phyloP scores from a whole-genome alignment of 129 eudicot species.

The Centella asiatica region DNA sequence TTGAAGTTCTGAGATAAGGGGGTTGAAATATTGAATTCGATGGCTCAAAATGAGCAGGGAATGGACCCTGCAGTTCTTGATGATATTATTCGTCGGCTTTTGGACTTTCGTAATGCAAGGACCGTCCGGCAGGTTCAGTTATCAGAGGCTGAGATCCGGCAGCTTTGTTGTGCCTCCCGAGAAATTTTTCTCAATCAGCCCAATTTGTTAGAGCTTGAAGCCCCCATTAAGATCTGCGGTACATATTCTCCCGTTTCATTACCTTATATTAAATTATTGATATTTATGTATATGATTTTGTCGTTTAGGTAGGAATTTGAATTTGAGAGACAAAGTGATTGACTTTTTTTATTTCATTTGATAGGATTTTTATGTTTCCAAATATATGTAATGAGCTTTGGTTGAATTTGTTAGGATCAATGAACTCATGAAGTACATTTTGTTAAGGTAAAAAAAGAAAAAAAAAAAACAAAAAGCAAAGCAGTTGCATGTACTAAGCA shows the following conservation, averaged over 20 bases:
- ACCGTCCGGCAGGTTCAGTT: conserved; percentile 62
- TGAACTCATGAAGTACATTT: no score
- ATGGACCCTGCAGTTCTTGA: conserved; percentile 48
- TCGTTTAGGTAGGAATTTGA: not conserved
- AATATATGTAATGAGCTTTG: no score
- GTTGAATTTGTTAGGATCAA: no score
- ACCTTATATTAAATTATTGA: not conserved
- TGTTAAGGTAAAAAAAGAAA: no score
- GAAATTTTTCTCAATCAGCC: conserved; percentile 63
- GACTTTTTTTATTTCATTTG: no score
- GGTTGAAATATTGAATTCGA: conserved; percentile 6
- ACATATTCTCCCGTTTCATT: conserved; percentile 7
- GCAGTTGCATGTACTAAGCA: no score
- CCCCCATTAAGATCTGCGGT: conserved; percentile 87
- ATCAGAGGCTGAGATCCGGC: conserved; percentile 69
- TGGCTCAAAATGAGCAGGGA: conserved; percentile 48
- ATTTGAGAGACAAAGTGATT: no score
- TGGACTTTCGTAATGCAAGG: conserved; percentile 56
- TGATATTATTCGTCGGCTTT: conserved; percentile 51
- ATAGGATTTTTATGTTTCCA: no score
- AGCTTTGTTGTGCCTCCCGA: conserved; percentile 41
- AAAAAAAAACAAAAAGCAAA: no score
- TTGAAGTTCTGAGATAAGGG: not conserved
- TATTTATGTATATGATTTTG: not conserved
- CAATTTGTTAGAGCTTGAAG: conserved; percentile 62